A percentile compares a stretch with the other conserved stretches of the same genome.
phyloP scores from a whole-genome alignment of 2,329 filamentous ascomycete genomes.

The Neofusicoccum kwambonambiense region DNA sequence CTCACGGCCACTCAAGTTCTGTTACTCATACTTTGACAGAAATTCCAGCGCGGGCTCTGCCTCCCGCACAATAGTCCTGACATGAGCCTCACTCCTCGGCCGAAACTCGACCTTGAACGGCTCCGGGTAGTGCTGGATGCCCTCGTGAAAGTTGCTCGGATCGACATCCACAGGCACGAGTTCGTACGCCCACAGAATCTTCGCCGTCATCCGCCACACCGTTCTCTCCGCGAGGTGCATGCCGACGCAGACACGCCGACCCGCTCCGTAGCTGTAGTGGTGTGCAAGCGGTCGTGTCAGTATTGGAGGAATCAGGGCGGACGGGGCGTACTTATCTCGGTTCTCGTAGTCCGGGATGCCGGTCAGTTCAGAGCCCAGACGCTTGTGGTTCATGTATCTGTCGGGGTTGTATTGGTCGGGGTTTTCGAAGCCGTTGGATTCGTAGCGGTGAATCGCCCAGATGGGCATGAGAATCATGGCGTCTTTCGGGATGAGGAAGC shows the following conservation, averaged over 20 bases:
- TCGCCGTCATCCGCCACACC: conserved; percentile 25
- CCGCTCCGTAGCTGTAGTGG: conserved; percentile 27
- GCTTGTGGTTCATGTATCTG: conserved; percentile 32
- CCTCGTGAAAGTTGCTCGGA: conserved; percentile 32
- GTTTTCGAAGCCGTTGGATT: conserved; percentile 22
- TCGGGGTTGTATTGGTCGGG: conserved; percentile 37
- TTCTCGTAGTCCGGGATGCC: conserved; percentile 27
- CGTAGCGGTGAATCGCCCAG: conserved; percentile 36
- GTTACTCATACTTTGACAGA: conserved; percentile 26
- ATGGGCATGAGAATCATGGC: conserved; percentile 37
- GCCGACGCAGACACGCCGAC: conserved; percentile 32
- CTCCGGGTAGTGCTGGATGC: conserved; percentile 34
- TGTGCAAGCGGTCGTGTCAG: conserved; percentile 6
- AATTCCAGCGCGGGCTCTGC: conserved; percentile 28
- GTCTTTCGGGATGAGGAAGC: conserved; percentile 42
- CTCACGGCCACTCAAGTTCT: not conserved
- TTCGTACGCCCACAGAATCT: conserved; percentile 24
- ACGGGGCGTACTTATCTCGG: conserved; percentile 25
- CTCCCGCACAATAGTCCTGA: conserved; percentile 32
- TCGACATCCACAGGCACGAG: conserved; percentile 27
- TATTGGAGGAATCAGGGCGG: not conserved
- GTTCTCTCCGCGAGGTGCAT: conserved; percentile 30
- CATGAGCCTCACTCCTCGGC: conserved; percentile 31
- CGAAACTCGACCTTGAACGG: conserved; percentile 34
- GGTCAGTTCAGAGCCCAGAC: conserved; percentile 38